Base-by-base conservation (phyloP, 2,329 filamentous ascomycete genomes). In the Pseudogymnoascus sp. region DNA sequence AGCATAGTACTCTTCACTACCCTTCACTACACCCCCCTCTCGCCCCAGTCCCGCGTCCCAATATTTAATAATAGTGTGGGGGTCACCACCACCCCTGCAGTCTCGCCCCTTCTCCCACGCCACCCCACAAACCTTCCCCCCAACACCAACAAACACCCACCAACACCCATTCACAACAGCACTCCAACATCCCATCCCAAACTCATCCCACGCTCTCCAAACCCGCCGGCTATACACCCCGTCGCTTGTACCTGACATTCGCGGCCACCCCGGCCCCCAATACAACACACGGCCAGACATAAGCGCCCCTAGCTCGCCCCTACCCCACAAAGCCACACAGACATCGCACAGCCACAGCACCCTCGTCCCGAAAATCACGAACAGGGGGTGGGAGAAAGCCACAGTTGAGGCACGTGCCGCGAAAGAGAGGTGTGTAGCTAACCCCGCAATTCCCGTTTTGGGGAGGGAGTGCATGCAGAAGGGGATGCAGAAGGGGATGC, bases 61-160 rank as follows among this genome's bases (percentile, higher is more conserved):
- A 53, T 53, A 53, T 53, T 53, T 53, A 53, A 53, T 53, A 53
- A 53, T 53, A 53, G 47, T 53, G 47, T 53, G 47, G 47, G 47
- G 47, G 47, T 53, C 14, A 50, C 10, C 23, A n/a, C 14, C n/a
- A 53, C n/a, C 47, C 47, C 47, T 53, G 47, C 23, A 53, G 25
- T 31, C 47, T 31, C 23, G 47, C 47, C 47, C 23, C 28, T 53
- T 31, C 47, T 53, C 47, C 47, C 47, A 50, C 44, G 44, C 44
- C 44, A 50, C 44, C 44, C 44, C 44, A 50, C 44, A 50, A 50
- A 8, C 25, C 40, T 4, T 18, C 40, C 21, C 21, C 44, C 21
- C 42, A 47, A 8, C 44, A 10, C 42, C 44, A 50, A 25, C 44
- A 7, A 23, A 47, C 44, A 28, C n/a, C 23, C 47, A 8, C 47